Conservation (phyloP, 495 filamentous ascomycete genomes). For the Neurospora tetrasperma region DNA sequence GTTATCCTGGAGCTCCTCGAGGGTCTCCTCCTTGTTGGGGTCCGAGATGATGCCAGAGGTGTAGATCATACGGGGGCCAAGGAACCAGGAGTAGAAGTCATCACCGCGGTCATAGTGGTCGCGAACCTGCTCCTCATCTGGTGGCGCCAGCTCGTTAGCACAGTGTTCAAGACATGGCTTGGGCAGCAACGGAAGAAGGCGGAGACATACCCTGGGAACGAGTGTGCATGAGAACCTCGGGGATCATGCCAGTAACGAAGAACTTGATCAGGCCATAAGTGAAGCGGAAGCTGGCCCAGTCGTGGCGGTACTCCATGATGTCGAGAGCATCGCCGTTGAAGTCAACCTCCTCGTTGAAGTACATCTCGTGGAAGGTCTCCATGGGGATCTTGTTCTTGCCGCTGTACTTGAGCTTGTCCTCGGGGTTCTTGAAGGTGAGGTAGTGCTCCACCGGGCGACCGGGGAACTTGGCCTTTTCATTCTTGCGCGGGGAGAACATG, state of each 20-base stretch:
- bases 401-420: conserved; percentile 59
- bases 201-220: conserved; percentile 53
- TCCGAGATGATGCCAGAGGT: conserved; percentile 76
- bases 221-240: conserved; percentile 70
- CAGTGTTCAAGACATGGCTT: background rate
- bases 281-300: conserved; percentile 79
- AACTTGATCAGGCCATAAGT: conserved; percentile 51
- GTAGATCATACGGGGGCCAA: conserved; percentile 86
- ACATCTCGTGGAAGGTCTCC: conserved; percentile 83
- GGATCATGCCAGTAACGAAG: conserved; percentile 47
- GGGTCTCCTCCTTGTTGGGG: conserved; percentile 60
- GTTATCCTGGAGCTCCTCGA: conserved; percentile 85
- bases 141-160: conserved; percentile 9
- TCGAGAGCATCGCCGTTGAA: conserved; percentile 80
- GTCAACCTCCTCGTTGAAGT: conserved; percentile 75
- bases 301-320: conserved; percentile 72
- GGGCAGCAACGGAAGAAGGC: background rate
- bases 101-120: conserved; percentile 82
- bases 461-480: conserved; percentile 65
- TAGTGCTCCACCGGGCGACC: conserved; percentile 78
- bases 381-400: conserved; percentile 75
- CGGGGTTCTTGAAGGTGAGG: conserved; percentile 69
- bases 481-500: conserved; percentile 57
- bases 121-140: conserved; percentile 81
- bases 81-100: conserved; percentile 84